Evolutionary conservation across 306 rosid genomes (phyloP).

Genomic region (Ormosia semicastrata): DNA sequence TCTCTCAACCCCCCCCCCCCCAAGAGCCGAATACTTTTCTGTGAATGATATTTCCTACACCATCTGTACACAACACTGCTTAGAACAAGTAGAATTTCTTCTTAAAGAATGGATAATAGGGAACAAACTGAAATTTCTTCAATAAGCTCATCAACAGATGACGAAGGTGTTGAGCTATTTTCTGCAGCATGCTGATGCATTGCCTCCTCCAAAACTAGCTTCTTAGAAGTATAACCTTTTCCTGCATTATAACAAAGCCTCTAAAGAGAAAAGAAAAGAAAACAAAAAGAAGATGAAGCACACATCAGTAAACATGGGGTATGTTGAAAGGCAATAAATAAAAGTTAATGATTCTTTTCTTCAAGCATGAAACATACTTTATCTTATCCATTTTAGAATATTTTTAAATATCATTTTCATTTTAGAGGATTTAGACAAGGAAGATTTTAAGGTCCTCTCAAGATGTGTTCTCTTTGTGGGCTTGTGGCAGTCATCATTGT

Average conservation of each 20-base stretch:
- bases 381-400: neutral
- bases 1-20: neutral
- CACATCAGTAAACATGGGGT: neutral
- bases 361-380: neutral
- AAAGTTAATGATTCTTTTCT: neutral
- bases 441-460: neutral
- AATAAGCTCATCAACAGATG: slow-evolving; percentile 69
- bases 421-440: neutral
- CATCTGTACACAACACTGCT: neutral
- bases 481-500: neutral
- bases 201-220: slow-evolving; percentile 48
- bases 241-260: slow-evolving; percentile 47
- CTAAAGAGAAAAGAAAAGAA: slow-evolving; percentile 33
- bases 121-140: slow-evolving; percentile 74
- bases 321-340: neutral
- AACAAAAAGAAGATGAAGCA: slow-evolving; percentile 20
- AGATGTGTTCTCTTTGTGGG: neutral
- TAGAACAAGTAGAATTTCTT: slow-evolving; percentile 17
- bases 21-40: neutral
- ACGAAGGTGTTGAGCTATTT: slow-evolving; percentile 48
- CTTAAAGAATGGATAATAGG: slow-evolving; percentile 1
- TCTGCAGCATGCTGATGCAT: slow-evolving; percentile 45
- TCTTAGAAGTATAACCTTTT: slow-evolving; percentile 47
- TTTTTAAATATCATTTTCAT: neutral
- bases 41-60: neutral